Evolutionary conservation across 495 filamentous ascomycete species (phyloP).

Genomic region (Acidiella bohemica): DNA sequence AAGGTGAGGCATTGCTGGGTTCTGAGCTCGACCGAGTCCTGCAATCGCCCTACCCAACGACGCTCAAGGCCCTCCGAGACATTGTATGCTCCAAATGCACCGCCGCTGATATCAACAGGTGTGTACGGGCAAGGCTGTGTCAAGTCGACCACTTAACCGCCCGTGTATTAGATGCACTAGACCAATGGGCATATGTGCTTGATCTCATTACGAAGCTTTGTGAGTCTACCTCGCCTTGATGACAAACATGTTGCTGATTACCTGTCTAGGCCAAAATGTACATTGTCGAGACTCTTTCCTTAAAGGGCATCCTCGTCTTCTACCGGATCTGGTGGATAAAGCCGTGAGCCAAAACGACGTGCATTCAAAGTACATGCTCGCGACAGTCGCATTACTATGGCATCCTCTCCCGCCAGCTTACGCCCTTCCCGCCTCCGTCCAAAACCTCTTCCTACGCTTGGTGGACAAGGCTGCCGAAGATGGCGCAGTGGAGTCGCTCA

Average conservation of each 20-base stretch:
- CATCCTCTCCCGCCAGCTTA: conserved; percentile 19
- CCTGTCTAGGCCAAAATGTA: conserved; percentile 18
- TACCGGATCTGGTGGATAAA: conserved; percentile 20
- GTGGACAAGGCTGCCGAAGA: conserved; percentile 17
- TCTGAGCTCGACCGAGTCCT: conserved; percentile 12
- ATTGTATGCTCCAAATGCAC: conserved; percentile 13
- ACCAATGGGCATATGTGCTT: conserved; percentile 24
- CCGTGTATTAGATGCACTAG: conserved; percentile 20
- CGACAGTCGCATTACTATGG: conserved; percentile 20
- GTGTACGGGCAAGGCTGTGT: conserved; percentile 19
- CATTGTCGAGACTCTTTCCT: conserved; percentile 21
- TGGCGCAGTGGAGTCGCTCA: conserved; percentile 16
- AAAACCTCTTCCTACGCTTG: conserved; percentile 22
- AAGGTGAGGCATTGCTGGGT: not conserved
- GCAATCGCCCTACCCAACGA: conserved; percentile 12
- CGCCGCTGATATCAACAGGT: conserved; percentile 9
- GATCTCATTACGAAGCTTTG: conserved; percentile 22
- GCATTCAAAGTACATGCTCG: not conserved
- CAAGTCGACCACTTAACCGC: conserved; percentile 18
- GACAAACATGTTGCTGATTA: too few species aligned
- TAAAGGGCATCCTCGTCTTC: conserved; percentile 17
- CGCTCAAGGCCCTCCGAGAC: conserved; percentile 12
- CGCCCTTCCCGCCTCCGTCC: conserved; percentile 20
- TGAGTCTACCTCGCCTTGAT: conserved; percentile 8
- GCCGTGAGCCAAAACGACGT: conserved; percentile 9